Evolutionary conservation across 2,329 filamentous ascomycete species (phyloP), one percentile per base, ranked within the genome.

Genomic region (Verticillium klebahnii): DNA sequence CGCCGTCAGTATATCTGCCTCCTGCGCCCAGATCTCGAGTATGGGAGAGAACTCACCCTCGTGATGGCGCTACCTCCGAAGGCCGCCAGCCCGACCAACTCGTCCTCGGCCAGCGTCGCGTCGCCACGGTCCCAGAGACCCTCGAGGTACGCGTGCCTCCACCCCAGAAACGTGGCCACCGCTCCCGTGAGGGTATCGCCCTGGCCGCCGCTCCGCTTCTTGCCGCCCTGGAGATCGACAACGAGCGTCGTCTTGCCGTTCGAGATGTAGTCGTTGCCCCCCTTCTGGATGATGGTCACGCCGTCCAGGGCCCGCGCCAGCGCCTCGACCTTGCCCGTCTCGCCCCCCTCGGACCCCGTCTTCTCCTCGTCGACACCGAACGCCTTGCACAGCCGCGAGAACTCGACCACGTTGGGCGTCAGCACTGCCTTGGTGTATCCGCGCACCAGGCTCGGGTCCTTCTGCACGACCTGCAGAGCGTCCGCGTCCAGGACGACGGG

Each of bases 341-440:
- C 70, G 14, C 60, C 68, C 2, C 65, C 79, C 4, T 72, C 57
- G 0, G 70, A 71, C 1, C 70, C 68, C 0, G 84, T 80, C 2
- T 72, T 67, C 1, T 71, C 67, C 7, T 83, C 77, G 63, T 92
- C 84, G 60, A 97, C 79, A 3, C 86, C 86, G 62, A 95, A 81
- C 2, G 87, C 83, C 74, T 92, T 89, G 62, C 92, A 93, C 52
- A 99, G 75, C 14, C 93, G 82, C 1, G 85, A 88, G 72, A 98
- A 98, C 74, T 99, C 95, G 5, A 96, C 92, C 0, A 97, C 90
- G 66, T 99, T 99, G 1, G 95, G 95, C 52, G 95, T 99, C 62
- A 99, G 78, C 60, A 99, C 92, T 59, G 92, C 96, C 63, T 91
- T 85, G 56, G 82, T 83, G 78, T 94, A 98, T 0, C 93, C 93